Evolutionary conservation across 306 rosid genomes (phyloP).

Genomic region (Trifolium pratense): DNA sequence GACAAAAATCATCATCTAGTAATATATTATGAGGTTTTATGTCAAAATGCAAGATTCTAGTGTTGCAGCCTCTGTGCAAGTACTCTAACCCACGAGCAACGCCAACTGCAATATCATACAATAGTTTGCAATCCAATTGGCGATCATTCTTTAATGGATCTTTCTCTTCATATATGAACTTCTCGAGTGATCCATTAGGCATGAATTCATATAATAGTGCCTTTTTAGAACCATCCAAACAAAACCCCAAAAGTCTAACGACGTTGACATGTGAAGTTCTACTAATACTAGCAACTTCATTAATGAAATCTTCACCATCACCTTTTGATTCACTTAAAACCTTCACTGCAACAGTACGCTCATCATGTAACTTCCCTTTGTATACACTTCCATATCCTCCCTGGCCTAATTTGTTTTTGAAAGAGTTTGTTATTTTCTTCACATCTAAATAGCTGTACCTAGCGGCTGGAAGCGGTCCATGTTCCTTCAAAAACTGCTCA

Average conservation of each 20-base stretch:
- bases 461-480: slow-evolving; percentile 9
- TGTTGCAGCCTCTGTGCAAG: slow-evolving; percentile 39
- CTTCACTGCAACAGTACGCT: slow-evolving; percentile 47
- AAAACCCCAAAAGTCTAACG: slow-evolving; percentile 32
- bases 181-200: slow-evolving; percentile 41
- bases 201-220: slow-evolving; percentile 36
- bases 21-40: slow-evolving; percentile 44
- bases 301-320: slow-evolving; percentile 51
- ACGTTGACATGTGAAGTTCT: slow-evolving; percentile 41
- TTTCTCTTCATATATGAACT: slow-evolving; percentile 35
- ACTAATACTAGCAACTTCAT: slow-evolving; percentile 52
- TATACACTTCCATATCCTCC: slow-evolving; percentile 52
- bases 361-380: slow-evolving; percentile 49
- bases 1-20: slow-evolving; percentile 29
- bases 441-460: slow-evolving; percentile 30
- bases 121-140: slow-evolving; percentile 29
- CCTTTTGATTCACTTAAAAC: slow-evolving; percentile 38
- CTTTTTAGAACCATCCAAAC: slow-evolving; percentile 32
- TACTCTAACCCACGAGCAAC: slow-evolving; percentile 40
- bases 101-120: slow-evolving; percentile 37
- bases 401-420: slow-evolving; percentile 47
- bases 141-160: background rate
- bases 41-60: slow-evolving; percentile 41
- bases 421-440: slow-evolving; percentile 35
- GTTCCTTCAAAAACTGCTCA: slow-evolving; percentile 23